These are phyloP conservation scores for Uronychia binucleata DNA, from an alignment of 73 alveolate species.

Conservation along the genomic window DNA sequence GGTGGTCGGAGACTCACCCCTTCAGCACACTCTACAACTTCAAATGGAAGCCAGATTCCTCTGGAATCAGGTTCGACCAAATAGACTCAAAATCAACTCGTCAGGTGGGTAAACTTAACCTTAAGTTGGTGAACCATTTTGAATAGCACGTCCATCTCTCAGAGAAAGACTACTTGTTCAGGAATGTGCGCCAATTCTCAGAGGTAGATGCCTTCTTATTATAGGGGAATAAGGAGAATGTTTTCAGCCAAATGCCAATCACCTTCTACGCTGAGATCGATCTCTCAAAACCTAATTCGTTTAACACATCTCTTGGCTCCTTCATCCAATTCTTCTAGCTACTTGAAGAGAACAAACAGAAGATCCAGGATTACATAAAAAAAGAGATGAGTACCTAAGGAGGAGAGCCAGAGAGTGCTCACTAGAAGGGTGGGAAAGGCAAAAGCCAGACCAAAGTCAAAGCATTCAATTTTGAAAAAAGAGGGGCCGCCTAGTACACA, in stretches of 20 bases:
- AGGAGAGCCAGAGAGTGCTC: not conserved
- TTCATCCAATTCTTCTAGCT: slow-evolving; percentile 27
- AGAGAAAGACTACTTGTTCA: slow-evolving; percentile 40
- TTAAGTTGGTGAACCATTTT: slow-evolving; percentile 44
- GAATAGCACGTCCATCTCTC: slow-evolving; percentile 22
- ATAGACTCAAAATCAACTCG: slow-evolving; percentile 10
- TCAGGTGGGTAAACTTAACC: not conserved
- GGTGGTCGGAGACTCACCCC: slow-evolving; percentile 44
- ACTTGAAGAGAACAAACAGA: slow-evolving; percentile 25
- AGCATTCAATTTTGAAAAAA: slow-evolving; percentile 38
- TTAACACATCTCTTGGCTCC: slow-evolving; percentile 13
- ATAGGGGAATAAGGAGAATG: slow-evolving; percentile 31
- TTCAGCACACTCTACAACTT: slow-evolving; percentile 28
- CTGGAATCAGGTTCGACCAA: slow-evolving; percentile 43
- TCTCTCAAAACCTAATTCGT: slow-evolving; percentile 18
- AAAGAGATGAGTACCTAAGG: not conserved
- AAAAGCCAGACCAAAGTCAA: slow-evolving; percentile 24
- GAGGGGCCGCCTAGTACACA: slow-evolving; percentile 8
- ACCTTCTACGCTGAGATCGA: slow-evolving; percentile 48
- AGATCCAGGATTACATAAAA: slow-evolving; percentile 1
- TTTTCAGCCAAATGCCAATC: slow-evolving; percentile 45
- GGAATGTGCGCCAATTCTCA: slow-evolving; percentile 1
- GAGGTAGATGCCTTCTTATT: not conserved
- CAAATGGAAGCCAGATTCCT: slow-evolving; percentile 56
- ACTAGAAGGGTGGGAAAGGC: not conserved